Conservation (phyloP, 2,329 filamentous ascomycete genomes). For the Clonostachys sp. region DNA sequence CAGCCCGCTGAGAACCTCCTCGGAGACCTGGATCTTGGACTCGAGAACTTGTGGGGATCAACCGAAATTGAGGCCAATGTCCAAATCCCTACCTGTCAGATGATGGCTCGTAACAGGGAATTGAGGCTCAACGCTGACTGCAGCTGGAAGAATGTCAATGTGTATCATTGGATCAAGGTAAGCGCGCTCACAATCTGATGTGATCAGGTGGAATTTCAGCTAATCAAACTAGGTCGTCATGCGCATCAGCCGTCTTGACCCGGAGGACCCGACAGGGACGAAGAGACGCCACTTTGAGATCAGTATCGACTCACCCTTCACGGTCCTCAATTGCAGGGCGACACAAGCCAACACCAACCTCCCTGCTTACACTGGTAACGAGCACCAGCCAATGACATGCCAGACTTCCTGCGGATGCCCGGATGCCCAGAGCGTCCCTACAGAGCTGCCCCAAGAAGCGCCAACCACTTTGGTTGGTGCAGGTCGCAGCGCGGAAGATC, state of each 20-base stretch:
- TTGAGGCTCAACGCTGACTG: slow-evolving; percentile 79
- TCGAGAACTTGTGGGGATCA: slow-evolving; percentile 73
- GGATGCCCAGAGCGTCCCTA: slow-evolving; percentile 41
- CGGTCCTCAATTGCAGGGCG: slow-evolving; percentile 88
- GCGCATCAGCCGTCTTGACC: slow-evolving; percentile 80
- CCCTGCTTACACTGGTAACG: slow-evolving; percentile 65
- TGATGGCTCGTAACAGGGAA: slow-evolving; percentile 69
- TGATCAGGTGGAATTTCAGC: neutral
- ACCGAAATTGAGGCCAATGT: slow-evolving; percentile 95
- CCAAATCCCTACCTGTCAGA: slow-evolving; percentile 82
- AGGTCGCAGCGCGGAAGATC: slow-evolving; percentile 24
- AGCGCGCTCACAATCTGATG: slow-evolving; percentile 10
- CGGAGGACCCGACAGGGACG: slow-evolving; percentile 63
- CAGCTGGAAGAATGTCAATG: slow-evolving; percentile 89
- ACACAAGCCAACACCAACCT: slow-evolving; percentile 84
- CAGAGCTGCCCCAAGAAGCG: slow-evolving; percentile 66
- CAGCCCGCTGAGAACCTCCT: slow-evolving; percentile 66
- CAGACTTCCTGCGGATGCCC: slow-evolving; percentile 50
- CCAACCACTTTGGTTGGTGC: slow-evolving; percentile 42
- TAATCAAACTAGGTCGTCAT: slow-evolving; percentile 67
- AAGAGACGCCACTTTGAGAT: slow-evolving; percentile 92
- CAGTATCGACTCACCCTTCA: slow-evolving; percentile 92
- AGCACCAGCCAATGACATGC: slow-evolving; percentile 37
- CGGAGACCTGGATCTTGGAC: slow-evolving; percentile 68
- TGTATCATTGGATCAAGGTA: slow-evolving; percentile 96